Evolutionary conservation across 257 asterid species (phyloP).

Genomic region (Cruciata laevipes): DNA sequence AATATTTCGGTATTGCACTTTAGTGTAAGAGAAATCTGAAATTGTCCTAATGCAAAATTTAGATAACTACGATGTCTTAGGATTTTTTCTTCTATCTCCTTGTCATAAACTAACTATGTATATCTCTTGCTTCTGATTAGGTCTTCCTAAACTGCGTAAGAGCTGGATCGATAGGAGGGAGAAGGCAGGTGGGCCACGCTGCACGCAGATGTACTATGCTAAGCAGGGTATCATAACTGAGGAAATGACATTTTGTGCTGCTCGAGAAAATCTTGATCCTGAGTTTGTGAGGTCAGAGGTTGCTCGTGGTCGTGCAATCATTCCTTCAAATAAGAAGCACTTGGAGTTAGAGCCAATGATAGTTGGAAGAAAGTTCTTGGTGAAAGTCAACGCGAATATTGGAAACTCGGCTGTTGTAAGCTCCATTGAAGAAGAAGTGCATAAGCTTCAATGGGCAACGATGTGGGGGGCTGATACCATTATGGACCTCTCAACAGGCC

Average conservation of each 20-base stretch:
- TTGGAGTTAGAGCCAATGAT: conserved; percentile 89
- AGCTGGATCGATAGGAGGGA: conserved; percentile 86
- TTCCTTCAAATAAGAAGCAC: conserved; percentile 93
- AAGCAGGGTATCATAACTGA: conserved; percentile 89
- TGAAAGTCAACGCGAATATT: conserved; percentile 86
- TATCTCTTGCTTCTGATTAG: conserved; percentile 31
- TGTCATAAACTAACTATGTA: conserved; percentile 1
- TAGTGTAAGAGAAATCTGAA: no score
- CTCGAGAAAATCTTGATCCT: conserved; percentile 86
- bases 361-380: conserved; percentile 91
- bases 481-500: conserved; percentile 95
- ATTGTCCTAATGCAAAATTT: no score
- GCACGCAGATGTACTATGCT: conserved; percentile 89
- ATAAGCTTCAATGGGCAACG: conserved; percentile 98
- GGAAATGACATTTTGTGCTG: conserved; percentile 91
- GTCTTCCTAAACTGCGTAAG: conserved; percentile 81
- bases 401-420: conserved; percentile 95
- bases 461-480: conserved; percentile 99
- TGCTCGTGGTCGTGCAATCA: conserved; percentile 97
- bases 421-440: conserved; percentile 96
- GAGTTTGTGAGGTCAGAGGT: conserved; percentile 90
- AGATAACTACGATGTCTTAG: no score
- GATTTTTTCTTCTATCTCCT: background rate
- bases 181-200: conserved; percentile 71
- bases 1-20: no score